phyloP scores from a whole-genome alignment of 2,329 filamentous ascomycete species.

The Trichoderma guizhouense region DNA sequence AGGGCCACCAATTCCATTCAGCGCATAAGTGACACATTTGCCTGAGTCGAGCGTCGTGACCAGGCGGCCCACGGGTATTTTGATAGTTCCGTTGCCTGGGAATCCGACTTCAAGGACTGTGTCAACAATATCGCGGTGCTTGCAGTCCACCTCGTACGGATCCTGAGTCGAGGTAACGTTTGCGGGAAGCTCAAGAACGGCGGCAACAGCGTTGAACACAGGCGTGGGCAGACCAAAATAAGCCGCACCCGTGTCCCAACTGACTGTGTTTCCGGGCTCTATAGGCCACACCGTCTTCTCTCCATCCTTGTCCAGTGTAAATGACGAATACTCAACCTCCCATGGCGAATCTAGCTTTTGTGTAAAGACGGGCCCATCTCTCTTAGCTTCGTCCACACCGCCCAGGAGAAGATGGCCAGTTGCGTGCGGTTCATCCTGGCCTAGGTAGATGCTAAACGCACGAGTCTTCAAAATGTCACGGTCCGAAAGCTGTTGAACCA shows the following conservation, averaged over 20 bases:
- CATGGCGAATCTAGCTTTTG: background rate
- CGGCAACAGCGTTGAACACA: background rate
- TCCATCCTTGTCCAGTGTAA: background rate
- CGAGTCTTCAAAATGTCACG: background rate
- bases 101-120: background rate
- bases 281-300: background rate
- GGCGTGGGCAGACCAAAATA: background rate
- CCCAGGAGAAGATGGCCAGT: slow-evolving; percentile 1
- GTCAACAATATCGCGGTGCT: background rate
- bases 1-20: background rate
- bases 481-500: slow-evolving; percentile 5
- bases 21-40: background rate
- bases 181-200: background rate
- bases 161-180: background rate
- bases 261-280: background rate
- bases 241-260: slow-evolving; percentile 4
- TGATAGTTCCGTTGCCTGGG: background rate
- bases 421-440: background rate
- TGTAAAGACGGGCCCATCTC: background rate
- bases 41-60: background rate
- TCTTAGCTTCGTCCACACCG: background rate
- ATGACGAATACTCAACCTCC: background rate
- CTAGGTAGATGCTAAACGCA: slow-evolving; percentile 2
- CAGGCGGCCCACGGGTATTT: background rate
- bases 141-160: slow-evolving; percentile 8